These are phyloP conservation scores for Penicillium occitanis DNA, from an alignment of 2,329 filamentous ascomycete species.

Conservation along the genomic window DNA sequence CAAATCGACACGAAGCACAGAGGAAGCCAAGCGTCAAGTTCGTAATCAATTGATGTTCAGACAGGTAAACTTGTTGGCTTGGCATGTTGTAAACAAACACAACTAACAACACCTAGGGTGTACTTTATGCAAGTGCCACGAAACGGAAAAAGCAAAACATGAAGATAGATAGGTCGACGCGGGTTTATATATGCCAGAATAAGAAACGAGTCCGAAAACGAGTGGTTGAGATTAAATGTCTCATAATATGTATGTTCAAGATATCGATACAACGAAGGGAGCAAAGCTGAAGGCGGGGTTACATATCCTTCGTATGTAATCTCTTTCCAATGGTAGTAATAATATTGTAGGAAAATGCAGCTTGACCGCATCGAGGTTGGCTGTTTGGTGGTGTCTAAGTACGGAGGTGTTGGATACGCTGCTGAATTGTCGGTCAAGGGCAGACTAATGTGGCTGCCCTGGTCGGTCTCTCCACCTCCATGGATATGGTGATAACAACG, in stretches of 20 bases:
- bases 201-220: neutral
- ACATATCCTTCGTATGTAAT: neutral
- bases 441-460: slow-evolving; percentile 7
- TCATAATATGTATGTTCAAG: slow-evolving; percentile 9
- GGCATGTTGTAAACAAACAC: neutral
- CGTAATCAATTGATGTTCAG: neutral
- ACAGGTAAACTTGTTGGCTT: neutral
- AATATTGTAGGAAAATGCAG: neutral
- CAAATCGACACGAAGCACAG: neutral
- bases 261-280: neutral
- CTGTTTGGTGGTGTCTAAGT: neutral
- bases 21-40: slow-evolving; percentile 4
- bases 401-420: neutral
- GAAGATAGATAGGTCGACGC: neutral
- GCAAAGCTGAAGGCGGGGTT: slow-evolving; percentile 8
- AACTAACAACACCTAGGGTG: neutral
- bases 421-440: slow-evolving; percentile 12
- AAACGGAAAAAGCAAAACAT: neutral
- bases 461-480: neutral
- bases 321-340: too few relatives aligned
- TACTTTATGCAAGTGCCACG: slow-evolving; percentile 4
- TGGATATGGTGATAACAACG: neutral
- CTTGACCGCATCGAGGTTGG: slow-evolving; percentile 3
- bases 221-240: slow-evolving; percentile 19
- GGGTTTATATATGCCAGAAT: neutral